Percentiles rank a stretch among this genome's conserved stretches.
Conservation (phyloP, 106 monocot species). For the Dendrobium chrysotoxum region DNA sequence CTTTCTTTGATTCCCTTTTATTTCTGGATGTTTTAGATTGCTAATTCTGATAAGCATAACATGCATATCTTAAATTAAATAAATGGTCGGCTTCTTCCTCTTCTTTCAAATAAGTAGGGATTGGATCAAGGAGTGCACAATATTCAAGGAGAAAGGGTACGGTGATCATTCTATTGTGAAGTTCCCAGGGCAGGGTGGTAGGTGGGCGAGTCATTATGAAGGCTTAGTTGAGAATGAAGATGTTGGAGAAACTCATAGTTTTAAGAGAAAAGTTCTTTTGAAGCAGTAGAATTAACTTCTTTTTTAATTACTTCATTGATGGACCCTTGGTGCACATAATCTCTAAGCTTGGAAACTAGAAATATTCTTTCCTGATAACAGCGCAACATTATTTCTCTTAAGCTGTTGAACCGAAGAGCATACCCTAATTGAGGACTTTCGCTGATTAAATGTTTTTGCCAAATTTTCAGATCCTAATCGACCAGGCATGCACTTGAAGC, state of each 20-base stretch:
- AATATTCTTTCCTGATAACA: neutral
- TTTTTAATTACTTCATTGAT: neutral
- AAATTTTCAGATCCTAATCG: constrained; percentile 83
- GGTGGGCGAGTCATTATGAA: neutral
- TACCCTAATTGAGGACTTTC: neutral
- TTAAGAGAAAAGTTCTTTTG: neutral
- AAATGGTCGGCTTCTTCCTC: neutral
- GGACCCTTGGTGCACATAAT: neutral
- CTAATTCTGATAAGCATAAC: neutral
- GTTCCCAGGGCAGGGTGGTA: too few species aligned
- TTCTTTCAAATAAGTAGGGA: neutral
- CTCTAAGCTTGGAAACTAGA: neutral
- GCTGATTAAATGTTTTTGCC: neutral
- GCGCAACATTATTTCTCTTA: neutral
- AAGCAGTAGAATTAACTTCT: neutral
- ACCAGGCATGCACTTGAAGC: constrained; percentile 93
- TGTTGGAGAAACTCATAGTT: neutral
- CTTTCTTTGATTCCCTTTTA: neutral
- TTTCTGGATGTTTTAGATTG: neutral
- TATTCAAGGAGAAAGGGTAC: neutral
- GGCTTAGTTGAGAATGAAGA: neutral
- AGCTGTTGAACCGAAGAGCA: neutral
- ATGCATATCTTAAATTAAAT: neutral
- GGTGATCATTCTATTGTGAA: neutral
- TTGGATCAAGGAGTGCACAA: neutral